Percentiles rank a stretch among this genome's conserved stretches.
phyloP scores from a whole-genome alignment of 139 green algal species.

The Coccomyxa sp. region DNA sequence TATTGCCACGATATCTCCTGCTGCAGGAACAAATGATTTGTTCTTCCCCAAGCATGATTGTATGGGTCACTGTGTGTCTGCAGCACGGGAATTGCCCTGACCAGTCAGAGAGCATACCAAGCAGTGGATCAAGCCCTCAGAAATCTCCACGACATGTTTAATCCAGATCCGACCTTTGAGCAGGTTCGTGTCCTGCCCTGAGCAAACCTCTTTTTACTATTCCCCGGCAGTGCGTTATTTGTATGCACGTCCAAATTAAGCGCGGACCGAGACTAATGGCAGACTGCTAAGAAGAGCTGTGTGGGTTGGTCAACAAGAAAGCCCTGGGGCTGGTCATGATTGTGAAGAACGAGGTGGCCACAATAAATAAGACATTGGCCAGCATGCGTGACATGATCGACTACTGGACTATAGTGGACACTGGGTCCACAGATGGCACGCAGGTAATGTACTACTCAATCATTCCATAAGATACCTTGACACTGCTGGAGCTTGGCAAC shows the following conservation, averaged over 20 bases:
- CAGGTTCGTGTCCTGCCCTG: neutral
- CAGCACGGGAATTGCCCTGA: neutral
- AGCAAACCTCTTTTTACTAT: neutral
- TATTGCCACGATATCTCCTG: neutral
- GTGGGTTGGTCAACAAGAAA: neutral
- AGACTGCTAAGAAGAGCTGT: neutral
- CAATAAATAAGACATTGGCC: constrained; percentile 1
- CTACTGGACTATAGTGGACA: constrained; percentile 12
- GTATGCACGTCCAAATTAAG: neutral
- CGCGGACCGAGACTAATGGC: neutral
- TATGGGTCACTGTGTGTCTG: neutral
- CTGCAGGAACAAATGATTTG: neutral
- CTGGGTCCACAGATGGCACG: constrained; percentile 10
- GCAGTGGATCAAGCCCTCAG: neutral
- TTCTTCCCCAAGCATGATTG: neutral
- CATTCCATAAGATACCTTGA: neutral
- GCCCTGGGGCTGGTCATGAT: constrained; percentile 9
- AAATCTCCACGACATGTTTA: neutral
- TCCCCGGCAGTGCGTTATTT: neutral
- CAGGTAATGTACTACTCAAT: neutral
- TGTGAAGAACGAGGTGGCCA: constrained; percentile 8
- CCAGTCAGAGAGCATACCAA: neutral
- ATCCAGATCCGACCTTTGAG: neutral
- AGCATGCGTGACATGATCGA: neutral
- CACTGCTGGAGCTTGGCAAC: neutral